A percentile compares a stretch with the other conserved stretches of the same genome.
phyloP scores from a whole-genome alignment of 1,284 basidiomycete species.

The Porogramme epimiltina region DNA sequence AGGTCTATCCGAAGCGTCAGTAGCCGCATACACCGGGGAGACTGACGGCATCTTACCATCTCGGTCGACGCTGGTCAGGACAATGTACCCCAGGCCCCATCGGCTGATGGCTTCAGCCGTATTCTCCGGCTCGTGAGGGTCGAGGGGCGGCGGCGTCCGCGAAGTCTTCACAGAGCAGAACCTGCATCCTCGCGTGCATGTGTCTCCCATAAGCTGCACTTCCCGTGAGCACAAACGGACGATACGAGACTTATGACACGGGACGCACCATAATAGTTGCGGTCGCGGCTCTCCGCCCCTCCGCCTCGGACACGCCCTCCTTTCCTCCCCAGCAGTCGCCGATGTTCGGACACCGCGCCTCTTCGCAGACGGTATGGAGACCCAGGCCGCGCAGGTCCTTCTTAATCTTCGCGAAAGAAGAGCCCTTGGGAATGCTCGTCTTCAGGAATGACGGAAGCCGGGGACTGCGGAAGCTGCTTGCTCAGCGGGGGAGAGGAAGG shows the following conservation, averaged over 20 bases:
- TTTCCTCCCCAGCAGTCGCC: slow-evolving; percentile 99
- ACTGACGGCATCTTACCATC: slow-evolving; percentile 64
- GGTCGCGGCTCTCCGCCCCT: slow-evolving; percentile 85
- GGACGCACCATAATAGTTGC: slow-evolving; percentile 95
- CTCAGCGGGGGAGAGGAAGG: too few relatives aligned
- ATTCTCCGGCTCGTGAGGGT: slow-evolving; percentile 97
- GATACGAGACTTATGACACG: slow-evolving; percentile 1
- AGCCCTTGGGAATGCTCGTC: slow-evolving; percentile 90
- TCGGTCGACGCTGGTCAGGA: slow-evolving; percentile 94
- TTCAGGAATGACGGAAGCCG: slow-evolving; percentile 93
- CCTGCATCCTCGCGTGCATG: slow-evolving; percentile 95
- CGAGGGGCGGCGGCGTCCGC: slow-evolving; percentile 83
- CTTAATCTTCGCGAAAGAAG: slow-evolving; percentile 92
- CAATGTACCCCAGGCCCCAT: slow-evolving; percentile 99
- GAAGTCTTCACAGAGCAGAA: slow-evolving; percentile 99
- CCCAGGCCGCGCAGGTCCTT: slow-evolving; percentile 91
- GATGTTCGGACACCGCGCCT: slow-evolving; percentile 98
- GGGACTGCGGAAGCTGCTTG: slow-evolving; percentile 51
- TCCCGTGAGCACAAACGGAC: slow-evolving; percentile 2
- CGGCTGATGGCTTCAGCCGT: slow-evolving; percentile 98
- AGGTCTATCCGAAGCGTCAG: slow-evolving; percentile 61
- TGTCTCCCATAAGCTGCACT: slow-evolving; percentile 96
- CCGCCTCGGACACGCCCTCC: slow-evolving; percentile 68
- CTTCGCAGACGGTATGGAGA: slow-evolving; percentile 97
- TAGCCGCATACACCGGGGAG: not conserved